Base-by-base conservation (phyloP, 2,329 filamentous ascomycete species). In the Parafenestella ontariensis region DNA sequence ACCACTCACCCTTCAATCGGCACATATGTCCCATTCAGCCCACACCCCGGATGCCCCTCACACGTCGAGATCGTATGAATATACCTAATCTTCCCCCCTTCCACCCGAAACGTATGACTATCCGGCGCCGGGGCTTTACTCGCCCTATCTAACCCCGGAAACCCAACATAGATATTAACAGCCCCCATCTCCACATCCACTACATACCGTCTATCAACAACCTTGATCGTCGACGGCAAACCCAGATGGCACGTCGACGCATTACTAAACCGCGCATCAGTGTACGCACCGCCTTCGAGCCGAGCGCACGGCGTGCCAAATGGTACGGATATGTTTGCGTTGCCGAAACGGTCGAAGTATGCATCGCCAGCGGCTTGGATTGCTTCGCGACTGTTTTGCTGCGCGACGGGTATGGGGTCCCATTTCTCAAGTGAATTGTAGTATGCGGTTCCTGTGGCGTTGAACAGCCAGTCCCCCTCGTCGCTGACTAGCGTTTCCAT, bases 251-350 rank as follows among this genome's bases (percentile, higher is more conserved):
- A 70, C 0, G 61, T 65, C 11, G 50, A 53, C 20, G 58, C 60
- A 15, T 52, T 62, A 1, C 61, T 58, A 7, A 49, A 36, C 15
- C 45, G 41, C 4, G 49, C 44, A 39, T 51, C 58, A 0, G 69
- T 71, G 41, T 69, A 71, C 10, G 58, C 52, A 10, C 68, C 66
- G 6, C 68, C 68, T 34, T 70, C 68, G 1, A 71, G 52, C 1
- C 67, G 45, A 3, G 66, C 66, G 36, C 68, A 71, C 0, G 67
- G 64, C n/a, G 54, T 61, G 1, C 64, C 66, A 54, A 62, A 69
- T 1, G 66, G 66, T 15, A 69, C 62, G 3, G 52, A 54, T 0
- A 61, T 49, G 17, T 59, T 65, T 6, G 40, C 46, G 18, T 65
- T 56, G 3, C 51, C 54, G n/a, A 64, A 66, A 2, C 58, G 51